Conservation (phyloP, 2,329 filamentous ascomycete genomes). For the Colletotrichum phormii region DNA sequence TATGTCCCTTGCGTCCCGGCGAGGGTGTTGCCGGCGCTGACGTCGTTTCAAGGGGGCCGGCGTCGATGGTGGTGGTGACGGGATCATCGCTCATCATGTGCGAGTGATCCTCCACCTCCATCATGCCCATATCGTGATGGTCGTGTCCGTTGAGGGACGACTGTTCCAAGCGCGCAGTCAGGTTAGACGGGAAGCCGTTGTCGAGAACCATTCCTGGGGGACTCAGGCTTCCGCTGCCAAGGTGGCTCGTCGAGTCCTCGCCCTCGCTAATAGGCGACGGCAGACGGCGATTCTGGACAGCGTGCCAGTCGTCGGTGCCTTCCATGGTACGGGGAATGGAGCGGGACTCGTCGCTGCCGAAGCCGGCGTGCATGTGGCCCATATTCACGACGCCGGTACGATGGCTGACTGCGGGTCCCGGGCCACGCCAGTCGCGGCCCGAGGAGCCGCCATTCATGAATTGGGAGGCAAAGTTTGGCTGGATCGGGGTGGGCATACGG, state of each 20-base stretch:
- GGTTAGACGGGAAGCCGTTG: conserved; percentile 49
- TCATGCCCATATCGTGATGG: conserved; percentile 44
- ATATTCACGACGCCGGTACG: conserved; percentile 51
- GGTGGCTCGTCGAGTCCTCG: conserved; percentile 52
- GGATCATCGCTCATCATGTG: conserved; percentile 21
- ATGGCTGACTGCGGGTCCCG: conserved; percentile 42
- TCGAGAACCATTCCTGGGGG: conserved; percentile 47
- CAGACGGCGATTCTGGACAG: conserved; percentile 63
- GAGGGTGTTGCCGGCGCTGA: conserved; percentile 51
- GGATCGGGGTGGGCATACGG: conserved; percentile 70
- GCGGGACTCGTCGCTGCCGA: conserved; percentile 50
- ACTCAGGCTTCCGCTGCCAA: conserved; percentile 46
- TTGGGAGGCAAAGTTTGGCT: conserved; percentile 67
- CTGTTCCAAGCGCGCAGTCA: conserved; percentile 48
- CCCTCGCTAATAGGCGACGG: conserved; percentile 71
- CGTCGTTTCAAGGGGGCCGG: conserved; percentile 34
- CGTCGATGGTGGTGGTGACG: conserved; percentile 9
- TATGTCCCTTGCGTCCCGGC: conserved; percentile 65
- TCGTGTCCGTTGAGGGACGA: conserved; percentile 27
- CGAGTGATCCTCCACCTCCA: conserved; percentile 44
- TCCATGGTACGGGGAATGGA: conserved; percentile 62
- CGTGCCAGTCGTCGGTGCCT: conserved; percentile 60
- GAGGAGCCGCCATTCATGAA: conserved; percentile 45
- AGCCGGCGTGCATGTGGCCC: conserved; percentile 53
- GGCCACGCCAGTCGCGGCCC: conserved; percentile 60